phyloP scores from a whole-genome alignment of 805 yeast genomes.

The Myxozyma vanderwaltii region DNA sequence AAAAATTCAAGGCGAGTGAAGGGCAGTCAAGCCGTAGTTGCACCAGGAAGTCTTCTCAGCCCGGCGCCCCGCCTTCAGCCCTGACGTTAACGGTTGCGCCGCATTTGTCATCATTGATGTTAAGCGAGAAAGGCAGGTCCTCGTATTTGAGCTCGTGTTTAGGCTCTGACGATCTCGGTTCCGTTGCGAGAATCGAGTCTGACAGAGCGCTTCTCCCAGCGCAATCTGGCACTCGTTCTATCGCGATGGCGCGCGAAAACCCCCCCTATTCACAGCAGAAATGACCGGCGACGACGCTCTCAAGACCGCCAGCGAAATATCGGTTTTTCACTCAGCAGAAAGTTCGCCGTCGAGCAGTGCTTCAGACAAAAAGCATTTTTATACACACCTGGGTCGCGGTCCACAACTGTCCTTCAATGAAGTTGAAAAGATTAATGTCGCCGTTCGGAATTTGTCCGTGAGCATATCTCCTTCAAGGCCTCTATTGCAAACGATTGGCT shows the following conservation, averaged over 20 bases:
- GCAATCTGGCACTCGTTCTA: no score
- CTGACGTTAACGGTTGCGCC: not conserved
- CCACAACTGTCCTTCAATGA: slow-evolving; percentile 32
- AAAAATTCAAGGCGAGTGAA: no score
- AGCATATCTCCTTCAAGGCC: slow-evolving; percentile 3
- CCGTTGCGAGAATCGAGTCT: not conserved
- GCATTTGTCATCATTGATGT: not conserved
- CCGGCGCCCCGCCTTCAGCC: no score
- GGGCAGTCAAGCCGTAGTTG: no score
- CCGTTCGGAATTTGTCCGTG: slow-evolving; percentile 33
- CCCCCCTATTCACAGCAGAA: no score
- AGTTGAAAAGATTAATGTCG: slow-evolving; percentile 33
- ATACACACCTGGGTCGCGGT: slow-evolving; percentile 6
- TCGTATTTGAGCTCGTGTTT: not conserved
- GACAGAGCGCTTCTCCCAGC: no score
- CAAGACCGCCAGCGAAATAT: not conserved
- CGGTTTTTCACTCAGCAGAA: not conserved
- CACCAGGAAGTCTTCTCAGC: no score
- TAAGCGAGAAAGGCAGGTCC: not conserved
- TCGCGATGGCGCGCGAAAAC: not conserved
- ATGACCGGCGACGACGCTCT: no score
- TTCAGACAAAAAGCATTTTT: not conserved
- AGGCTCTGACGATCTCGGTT: not conserved
- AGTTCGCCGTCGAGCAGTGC: not conserved
- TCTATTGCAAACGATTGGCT: slow-evolving; percentile 10